These are phyloP conservation scores for Entophlyctis luteolus DNA, from an alignment of 192 early-diverging fungal species.

Conservation along the genomic window DNA sequence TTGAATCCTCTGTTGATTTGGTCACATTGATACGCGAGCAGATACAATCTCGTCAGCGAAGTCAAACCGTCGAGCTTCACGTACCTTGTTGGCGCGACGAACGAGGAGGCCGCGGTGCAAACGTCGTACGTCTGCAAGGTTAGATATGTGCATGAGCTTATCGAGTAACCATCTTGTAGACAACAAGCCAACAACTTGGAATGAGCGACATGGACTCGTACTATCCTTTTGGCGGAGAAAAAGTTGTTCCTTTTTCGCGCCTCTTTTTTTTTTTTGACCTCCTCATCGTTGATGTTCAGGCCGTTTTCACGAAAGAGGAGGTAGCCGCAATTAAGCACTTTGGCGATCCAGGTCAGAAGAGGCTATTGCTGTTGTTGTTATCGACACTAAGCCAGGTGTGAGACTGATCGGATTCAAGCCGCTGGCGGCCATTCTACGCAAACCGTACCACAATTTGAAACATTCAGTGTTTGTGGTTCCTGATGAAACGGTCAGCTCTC, in stretches of 20 bases:
- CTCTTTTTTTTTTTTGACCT: neutral
- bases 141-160: neutral
- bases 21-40: conserved; percentile 2
- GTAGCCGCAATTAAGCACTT: conserved; percentile 56
- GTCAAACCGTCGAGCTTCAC: conserved; percentile 44
- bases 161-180: conserved; percentile 20
- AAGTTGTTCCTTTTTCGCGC: conserved; percentile 30
- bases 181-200: conserved; percentile 24
- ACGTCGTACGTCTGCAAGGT: conserved; percentile 65
- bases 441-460: conserved; percentile 56
- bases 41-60: conserved; percentile 55
- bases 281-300: conserved; percentile 26
- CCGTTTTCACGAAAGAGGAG: conserved; percentile 72
- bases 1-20: neutral
- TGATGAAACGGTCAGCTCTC: conserved; percentile 62
- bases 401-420: conserved; percentile 72
- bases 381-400: conserved; percentile 44
- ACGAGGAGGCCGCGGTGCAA: conserved; percentile 52
- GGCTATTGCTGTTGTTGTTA: conserved; percentile 9
- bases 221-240: conserved; percentile 66
- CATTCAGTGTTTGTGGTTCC: conserved; percentile 71
- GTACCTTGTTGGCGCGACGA: conserved; percentile 47
- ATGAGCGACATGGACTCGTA: conserved; percentile 61
- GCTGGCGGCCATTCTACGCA: conserved; percentile 32
- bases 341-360: conserved; percentile 56